These are phyloP conservation scores for Vitis hybrid DNA, from an alignment of 177 flowering plant species.

Conservation along the genomic window DNA sequence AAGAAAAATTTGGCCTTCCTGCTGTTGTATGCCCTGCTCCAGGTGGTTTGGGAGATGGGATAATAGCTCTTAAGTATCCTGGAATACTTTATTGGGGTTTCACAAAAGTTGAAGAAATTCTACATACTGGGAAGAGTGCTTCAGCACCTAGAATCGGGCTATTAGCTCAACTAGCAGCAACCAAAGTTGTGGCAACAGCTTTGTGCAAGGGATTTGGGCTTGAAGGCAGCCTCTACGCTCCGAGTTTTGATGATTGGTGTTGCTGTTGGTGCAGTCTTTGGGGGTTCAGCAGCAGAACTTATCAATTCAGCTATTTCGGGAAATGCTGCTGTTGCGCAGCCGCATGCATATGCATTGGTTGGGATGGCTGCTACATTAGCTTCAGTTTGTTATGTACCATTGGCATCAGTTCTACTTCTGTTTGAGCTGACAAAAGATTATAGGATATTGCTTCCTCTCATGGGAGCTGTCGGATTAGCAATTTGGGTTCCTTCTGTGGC, in stretches of 20 bases:
- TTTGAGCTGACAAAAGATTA: conserved; percentile 99
- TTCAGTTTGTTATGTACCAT: conserved; percentile 94
- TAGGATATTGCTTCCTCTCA: conserved; percentile 94
- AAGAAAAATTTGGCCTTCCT: too few species aligned
- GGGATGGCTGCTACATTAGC: conserved; percentile 99
- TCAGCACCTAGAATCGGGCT: conserved; percentile 98
- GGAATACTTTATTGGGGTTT: too few species aligned
- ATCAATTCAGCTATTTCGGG: conserved; percentile 96
- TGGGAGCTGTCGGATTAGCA: conserved; percentile 99
- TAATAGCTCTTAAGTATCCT: too few species aligned
- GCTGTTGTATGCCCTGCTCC: too few species aligned
- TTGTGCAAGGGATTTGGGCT: conserved; percentile 97
- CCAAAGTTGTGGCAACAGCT: conserved; percentile 97
- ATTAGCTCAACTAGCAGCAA: conserved; percentile 83
- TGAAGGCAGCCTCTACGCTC: conserved; percentile 98
- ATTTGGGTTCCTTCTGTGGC: conserved; percentile 98
- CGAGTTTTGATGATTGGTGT: conserved; percentile 99
- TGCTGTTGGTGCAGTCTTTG: conserved; percentile 99
- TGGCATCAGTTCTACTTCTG: conserved; percentile 93
- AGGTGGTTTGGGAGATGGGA: too few species aligned
- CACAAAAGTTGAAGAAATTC: too few species aligned
- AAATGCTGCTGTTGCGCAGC: conserved; percentile 94
- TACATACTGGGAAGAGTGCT: too few species aligned
- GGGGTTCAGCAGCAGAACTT: conserved; percentile 90
- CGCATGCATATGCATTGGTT: conserved; percentile 99